Evolutionary conservation across 805 yeast genomes (phyloP).

Genomic region (Candida peoriensis): DNA sequence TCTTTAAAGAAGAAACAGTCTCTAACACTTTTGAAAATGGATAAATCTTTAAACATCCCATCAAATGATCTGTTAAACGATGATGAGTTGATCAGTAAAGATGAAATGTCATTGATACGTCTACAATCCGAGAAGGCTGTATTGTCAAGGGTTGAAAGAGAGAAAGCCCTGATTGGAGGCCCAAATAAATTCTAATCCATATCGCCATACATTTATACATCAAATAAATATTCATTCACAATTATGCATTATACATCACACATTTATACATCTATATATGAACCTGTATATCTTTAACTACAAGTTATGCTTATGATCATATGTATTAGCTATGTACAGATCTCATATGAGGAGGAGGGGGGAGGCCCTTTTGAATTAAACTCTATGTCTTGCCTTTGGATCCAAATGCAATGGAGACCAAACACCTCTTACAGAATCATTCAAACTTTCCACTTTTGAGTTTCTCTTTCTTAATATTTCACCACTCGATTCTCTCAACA

Average conservation of each 20-base stretch:
- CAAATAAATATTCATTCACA: not conserved
- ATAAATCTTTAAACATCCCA: slow-evolving; percentile 12
- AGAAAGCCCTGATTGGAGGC: no score
- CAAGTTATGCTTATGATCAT: no score
- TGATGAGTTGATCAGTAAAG: slow-evolving; percentile 14
- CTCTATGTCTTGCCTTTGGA: slow-evolving; percentile 37
- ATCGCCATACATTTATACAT: no score
- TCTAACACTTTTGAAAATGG: slow-evolving; percentile 23
- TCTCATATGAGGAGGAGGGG: no score
- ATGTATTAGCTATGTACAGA: no score
- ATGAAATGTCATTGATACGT: slow-evolving; percentile 13
- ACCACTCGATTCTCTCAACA: slow-evolving; percentile 69
- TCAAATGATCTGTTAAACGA: slow-evolving; percentile 6
- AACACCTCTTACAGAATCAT: slow-evolving; percentile 86
- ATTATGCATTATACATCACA: not conserved
- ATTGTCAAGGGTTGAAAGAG: slow-evolving; percentile 22
- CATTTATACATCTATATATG: not conserved
- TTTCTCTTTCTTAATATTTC: slow-evolving; percentile 51
- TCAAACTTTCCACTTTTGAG: slow-evolving; percentile 75
- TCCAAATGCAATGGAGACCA: slow-evolving; percentile 94
- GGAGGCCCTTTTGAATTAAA: no score
- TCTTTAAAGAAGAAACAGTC: slow-evolving; percentile 23
- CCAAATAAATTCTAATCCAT: no score
- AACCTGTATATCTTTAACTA: no score
- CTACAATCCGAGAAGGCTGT: slow-evolving; percentile 24